These are phyloP conservation scores for Mortierella antarctica DNA, from an alignment of 192 early-diverging fungal genomes.

Conservation along the genomic window DNA sequence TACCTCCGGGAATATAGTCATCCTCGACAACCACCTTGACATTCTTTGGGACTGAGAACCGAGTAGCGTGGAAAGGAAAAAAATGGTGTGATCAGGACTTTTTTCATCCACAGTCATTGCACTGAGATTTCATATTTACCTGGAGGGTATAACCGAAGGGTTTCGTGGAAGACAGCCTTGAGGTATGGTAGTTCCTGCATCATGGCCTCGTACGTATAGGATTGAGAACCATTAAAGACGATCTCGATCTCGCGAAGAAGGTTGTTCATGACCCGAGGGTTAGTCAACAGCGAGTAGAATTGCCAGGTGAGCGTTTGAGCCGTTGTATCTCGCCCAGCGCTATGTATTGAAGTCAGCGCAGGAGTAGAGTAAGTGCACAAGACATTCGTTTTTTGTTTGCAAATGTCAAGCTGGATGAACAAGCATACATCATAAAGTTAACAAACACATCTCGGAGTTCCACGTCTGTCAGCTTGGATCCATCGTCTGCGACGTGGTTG, in stretches of 20 bases:
- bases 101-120: too few relatives aligned
- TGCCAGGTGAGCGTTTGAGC: constrained; percentile 46
- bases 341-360: neutral
- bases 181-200: constrained; percentile 55
- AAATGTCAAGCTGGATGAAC: neutral
- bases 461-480: constrained; percentile 41
- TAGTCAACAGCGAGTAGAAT: constrained; percentile 40
- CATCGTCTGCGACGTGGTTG: constrained; percentile 51
- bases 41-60: constrained; percentile 62
- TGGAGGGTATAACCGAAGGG: constrained; percentile 59
- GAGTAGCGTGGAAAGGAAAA: too few relatives aligned
- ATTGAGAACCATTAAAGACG: constrained; percentile 3
- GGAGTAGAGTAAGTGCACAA: neutral
- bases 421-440: constrained; percentile 51
- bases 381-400: neutral
- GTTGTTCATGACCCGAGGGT: constrained; percentile 41
- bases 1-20: constrained; percentile 57
- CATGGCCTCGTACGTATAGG: constrained; percentile 42
- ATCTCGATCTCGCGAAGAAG: constrained; percentile 39
- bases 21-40: constrained; percentile 52
- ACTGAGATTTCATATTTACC: too few relatives aligned
- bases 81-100: too few relatives aligned
- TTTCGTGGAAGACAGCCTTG: constrained; percentile 67
- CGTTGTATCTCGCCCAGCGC: constrained; percentile 55
- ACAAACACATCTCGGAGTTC: constrained; percentile 58